phyloP scores from a whole-genome alignment of 805 yeast genomes.

The Kuraishia hungarica region DNA sequence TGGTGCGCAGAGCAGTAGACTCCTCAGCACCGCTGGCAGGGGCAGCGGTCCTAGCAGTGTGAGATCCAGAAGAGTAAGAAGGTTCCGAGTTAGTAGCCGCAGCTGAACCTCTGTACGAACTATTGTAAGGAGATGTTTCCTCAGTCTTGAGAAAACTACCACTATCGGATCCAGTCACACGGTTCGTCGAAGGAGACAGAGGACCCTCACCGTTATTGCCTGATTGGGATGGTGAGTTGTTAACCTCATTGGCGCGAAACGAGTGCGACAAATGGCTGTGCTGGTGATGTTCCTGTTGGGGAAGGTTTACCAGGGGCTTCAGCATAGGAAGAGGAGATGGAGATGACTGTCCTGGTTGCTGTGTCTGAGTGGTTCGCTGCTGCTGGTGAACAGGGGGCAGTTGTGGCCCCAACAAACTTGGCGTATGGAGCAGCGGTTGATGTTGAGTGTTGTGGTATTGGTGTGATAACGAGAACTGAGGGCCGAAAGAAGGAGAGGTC shows the following conservation, averaged over 20 bases:
- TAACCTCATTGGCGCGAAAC: constrained; percentile 1
- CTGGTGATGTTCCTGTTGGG: constrained; percentile 4
- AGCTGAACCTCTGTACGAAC: not conserved
- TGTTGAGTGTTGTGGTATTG: not conserved
- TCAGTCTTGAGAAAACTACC: constrained; percentile 7
- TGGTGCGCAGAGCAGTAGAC: constrained; percentile 43
- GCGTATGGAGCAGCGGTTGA: not conserved
- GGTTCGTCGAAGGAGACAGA: not conserved
- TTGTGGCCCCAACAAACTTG: not conserved
- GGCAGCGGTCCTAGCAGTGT: not conserved
- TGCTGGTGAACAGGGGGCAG: not conserved
- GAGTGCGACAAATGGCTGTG: constrained; percentile 2
- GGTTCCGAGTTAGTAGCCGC: not conserved
- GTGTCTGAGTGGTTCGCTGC: not conserved
- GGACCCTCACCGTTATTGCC: not conserved
- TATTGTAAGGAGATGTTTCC: constrained; percentile 7
- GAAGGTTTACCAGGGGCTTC: constrained; percentile 8
- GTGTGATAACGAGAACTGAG: constrained; percentile 17
- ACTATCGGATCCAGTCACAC: constrained; percentile 2
- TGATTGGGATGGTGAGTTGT: not conserved
- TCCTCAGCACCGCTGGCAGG: constrained; percentile 4
- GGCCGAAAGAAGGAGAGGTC: constrained; percentile 23
- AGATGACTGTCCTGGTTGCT: not conserved
- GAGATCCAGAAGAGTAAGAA: not conserved
- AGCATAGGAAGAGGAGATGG: constrained; percentile 7